These are phyloP conservation scores for Entomortierella chlamydospora DNA, from an alignment of 192 early-diverging fungal genomes.

Conservation along the genomic window DNA sequence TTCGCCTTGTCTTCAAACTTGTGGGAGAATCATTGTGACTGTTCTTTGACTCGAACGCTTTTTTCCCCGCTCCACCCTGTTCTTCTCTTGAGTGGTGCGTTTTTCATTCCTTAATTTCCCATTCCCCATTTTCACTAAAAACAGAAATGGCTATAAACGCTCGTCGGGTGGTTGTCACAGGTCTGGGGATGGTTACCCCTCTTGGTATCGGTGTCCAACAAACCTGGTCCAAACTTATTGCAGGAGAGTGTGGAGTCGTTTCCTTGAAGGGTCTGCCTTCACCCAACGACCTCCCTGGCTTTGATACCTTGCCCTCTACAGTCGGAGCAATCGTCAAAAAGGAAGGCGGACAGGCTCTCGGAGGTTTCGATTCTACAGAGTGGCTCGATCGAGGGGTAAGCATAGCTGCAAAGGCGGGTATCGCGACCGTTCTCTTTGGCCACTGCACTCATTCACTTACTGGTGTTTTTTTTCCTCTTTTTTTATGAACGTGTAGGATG, in stretches of 20 bases:
- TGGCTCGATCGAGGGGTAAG: slow-evolving; percentile 83
- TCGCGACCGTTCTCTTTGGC: no score
- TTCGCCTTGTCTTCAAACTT: no score
- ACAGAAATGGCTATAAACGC: slow-evolving; percentile 26
- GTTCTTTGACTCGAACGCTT: no score
- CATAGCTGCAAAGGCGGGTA: no score
- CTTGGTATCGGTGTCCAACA: slow-evolving; percentile 80
- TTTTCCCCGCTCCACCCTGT: no score
- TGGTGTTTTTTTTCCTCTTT: slow-evolving; percentile 8
- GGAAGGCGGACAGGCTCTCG: slow-evolving; percentile 58
- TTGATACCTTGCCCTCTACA: slow-evolving; percentile 77
- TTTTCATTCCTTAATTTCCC: no score
- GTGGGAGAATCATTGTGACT: no score
- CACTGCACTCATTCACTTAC: no score
- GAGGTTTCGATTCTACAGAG: slow-evolving; percentile 76
- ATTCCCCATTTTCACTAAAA: background rate
- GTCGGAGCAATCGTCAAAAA: slow-evolving; percentile 79
- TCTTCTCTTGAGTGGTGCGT: no score
- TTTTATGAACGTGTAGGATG: slow-evolving; percentile 69
- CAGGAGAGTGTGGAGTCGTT: slow-evolving; percentile 80
- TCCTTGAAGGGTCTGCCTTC: slow-evolving; percentile 64
- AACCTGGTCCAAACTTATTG: slow-evolving; percentile 80
- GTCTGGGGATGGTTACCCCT: slow-evolving; percentile 92
- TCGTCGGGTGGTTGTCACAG: slow-evolving; percentile 94
- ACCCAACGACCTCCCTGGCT: slow-evolving; percentile 51